phyloP scores from a whole-genome alignment of 148 eudicot genomes.

The Amaranthus palmeri region DNA sequence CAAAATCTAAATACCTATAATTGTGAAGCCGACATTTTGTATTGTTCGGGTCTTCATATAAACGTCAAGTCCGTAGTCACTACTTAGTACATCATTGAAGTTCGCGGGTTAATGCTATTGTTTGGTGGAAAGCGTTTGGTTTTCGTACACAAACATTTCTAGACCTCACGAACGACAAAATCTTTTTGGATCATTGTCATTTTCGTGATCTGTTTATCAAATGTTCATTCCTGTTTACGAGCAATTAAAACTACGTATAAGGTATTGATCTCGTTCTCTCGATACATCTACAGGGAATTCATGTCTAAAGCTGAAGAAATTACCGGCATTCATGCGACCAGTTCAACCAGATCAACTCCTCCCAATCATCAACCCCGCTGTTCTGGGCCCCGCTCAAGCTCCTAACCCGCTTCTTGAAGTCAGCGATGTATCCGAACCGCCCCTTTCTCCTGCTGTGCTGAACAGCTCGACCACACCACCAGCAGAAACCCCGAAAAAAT shows the following conservation, averaged over 20 bases:
- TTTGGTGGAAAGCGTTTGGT: no score
- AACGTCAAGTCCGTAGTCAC: no score
- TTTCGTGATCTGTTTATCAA: no score
- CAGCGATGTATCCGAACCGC: conserved; percentile 61
- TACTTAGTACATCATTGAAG: no score
- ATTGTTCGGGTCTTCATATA: no score
- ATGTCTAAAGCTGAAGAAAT: conserved; percentile 33
- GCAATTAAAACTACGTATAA: no score
- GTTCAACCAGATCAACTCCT: conserved; percentile 47
- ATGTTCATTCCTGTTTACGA: background rate
- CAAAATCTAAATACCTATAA: no score
- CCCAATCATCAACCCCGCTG: conserved; percentile 10
- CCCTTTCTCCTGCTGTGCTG: conserved; percentile 32
- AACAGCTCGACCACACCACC: conserved; percentile 18
- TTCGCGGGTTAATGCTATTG: no score
- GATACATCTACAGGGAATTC: conserved; percentile 45
- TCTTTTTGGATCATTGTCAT: background rate
- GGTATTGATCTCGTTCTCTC: background rate
- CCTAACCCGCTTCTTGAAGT: conserved; percentile 57
- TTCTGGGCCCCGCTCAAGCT: conserved; percentile 59
- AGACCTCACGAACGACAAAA: background rate
- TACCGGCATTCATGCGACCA: conserved; percentile 51
- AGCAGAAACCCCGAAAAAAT: conserved; percentile 10
- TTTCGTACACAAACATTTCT: background rate
- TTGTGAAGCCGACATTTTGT: no score